Evolutionary conservation across 148 eudicot genomes (phyloP).

Genomic region (Rhododendron simsii): DNA sequence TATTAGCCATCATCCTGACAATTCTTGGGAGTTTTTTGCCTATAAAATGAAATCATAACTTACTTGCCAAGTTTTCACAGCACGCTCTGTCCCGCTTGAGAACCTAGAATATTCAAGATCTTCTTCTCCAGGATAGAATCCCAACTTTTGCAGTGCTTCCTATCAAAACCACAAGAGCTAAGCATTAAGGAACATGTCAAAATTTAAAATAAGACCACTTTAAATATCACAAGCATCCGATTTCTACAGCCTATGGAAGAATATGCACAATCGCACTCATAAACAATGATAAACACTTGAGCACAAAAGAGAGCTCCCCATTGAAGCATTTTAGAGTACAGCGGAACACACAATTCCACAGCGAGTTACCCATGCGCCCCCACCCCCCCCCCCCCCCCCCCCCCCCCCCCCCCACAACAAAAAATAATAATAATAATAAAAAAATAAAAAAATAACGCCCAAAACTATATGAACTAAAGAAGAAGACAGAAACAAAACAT

Average conservation of each 20-base stretch:
- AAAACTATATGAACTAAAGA: background rate
- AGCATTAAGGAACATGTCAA: background rate
- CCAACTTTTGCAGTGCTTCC: conserved; percentile 79
- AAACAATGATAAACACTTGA: background rate
- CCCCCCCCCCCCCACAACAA: background rate
- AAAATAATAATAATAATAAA: too few species aligned
- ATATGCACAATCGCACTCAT: background rate
- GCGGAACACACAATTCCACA: too few species aligned
- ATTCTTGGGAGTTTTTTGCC: background rate
- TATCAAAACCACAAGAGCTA: conserved; percentile 20
- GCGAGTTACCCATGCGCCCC: too few species aligned
- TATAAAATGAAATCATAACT: conserved; percentile 19
- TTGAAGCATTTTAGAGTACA: too few species aligned
- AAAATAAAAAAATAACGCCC: background rate
- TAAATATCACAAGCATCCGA: background rate
- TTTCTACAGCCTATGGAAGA: background rate
- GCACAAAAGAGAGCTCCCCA: too few species aligned
- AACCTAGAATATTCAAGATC: conserved; percentile 81
- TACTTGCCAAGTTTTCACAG: conserved; percentile 99
- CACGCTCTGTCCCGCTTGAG: conserved; percentile 74
- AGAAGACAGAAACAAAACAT: background rate
- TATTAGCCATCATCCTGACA: background rate
- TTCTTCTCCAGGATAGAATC: conserved; percentile 94
- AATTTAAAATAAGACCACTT: background rate
- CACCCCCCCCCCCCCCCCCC: too few species aligned